Percentiles rank a stretch among this genome's conserved stretches.
Conservation (phyloP, 768 basidiomycete species). For the Serendipita vermifera region DNA sequence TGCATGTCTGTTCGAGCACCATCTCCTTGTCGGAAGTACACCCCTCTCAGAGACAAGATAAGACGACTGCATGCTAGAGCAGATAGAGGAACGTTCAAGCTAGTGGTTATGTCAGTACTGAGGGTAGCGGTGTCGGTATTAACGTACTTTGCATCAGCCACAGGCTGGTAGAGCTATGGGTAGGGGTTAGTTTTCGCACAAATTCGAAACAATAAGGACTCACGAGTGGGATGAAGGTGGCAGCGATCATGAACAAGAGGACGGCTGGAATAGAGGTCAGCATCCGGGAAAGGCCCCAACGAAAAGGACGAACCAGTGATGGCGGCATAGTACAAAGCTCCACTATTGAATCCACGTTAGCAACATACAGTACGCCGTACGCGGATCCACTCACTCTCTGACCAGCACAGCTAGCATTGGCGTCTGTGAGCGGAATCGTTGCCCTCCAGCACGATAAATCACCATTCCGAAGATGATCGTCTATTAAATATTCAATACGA, state of each 20-base stretch:
- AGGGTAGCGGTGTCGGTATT: no score
- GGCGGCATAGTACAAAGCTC: constrained; percentile 3
- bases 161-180: constrained; percentile 1
- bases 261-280: neutral
- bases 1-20: no score
- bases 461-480: constrained; percentile 7
- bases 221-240: constrained; percentile 1
- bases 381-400: neutral
- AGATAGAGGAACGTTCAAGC: constrained; percentile 3
- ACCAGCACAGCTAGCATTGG: constrained; percentile 2
- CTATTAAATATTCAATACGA: neutral
- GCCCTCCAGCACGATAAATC: neutral
- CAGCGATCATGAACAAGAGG: neutral
- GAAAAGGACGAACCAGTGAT: neutral
- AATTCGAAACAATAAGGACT: neutral
- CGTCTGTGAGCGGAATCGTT: neutral
- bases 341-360: neutral
- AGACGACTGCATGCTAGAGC: constrained; percentile 2
- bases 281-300: no score
- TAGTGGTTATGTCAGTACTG: neutral
- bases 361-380: no score
- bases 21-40: neutral
- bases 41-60: neutral
- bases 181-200: neutral
- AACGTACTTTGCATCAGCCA: constrained; percentile 7